These are phyloP conservation scores for Andrographis paniculata DNA, from an alignment of 305 asterid species.

Conservation along the genomic window DNA sequence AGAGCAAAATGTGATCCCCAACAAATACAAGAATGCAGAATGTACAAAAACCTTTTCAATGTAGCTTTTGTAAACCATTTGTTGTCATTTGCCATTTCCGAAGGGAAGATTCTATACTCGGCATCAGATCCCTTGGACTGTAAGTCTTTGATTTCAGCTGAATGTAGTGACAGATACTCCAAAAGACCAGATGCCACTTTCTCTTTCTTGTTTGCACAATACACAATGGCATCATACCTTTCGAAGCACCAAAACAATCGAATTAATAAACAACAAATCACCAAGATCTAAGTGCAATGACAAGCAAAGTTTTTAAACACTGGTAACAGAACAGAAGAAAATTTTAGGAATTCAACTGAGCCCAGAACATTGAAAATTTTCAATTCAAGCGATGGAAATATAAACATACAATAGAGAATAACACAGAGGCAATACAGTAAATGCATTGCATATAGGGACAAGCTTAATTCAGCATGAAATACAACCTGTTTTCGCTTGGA, in stretches of 20 bases:
- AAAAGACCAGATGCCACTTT: slow-evolving; percentile 58
- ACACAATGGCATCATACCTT: slow-evolving; percentile 67
- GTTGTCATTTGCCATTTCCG: slow-evolving; percentile 31
- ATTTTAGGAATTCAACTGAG: too few relatives aligned
- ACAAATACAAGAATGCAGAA: slow-evolving; percentile 18
- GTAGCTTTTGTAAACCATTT: slow-evolving; percentile 81
- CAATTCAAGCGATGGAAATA: too few relatives aligned
- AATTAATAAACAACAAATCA: neutral
- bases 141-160: slow-evolving; percentile 45
- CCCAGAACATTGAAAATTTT: too few relatives aligned
- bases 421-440: neutral
- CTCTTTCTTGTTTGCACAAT: slow-evolving; percentile 41
- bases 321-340: slow-evolving; percentile 6
- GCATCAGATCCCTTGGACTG: slow-evolving; percentile 48
- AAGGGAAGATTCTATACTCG: slow-evolving; percentile 43
- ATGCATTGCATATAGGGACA: neutral
- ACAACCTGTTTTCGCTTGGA: slow-evolving; percentile 77
- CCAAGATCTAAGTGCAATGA: neutral
- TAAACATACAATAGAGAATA: too few relatives aligned
- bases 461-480: neutral
- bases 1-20: slow-evolving; percentile 11
- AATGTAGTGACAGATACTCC: slow-evolving; percentile 67
- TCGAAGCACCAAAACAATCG: slow-evolving; percentile 19
- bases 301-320: neutral
- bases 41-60: slow-evolving; percentile 45